Conservation (phyloP, 768 basidiomycete genomes). For the Fomitopsis pulvina region DNA sequence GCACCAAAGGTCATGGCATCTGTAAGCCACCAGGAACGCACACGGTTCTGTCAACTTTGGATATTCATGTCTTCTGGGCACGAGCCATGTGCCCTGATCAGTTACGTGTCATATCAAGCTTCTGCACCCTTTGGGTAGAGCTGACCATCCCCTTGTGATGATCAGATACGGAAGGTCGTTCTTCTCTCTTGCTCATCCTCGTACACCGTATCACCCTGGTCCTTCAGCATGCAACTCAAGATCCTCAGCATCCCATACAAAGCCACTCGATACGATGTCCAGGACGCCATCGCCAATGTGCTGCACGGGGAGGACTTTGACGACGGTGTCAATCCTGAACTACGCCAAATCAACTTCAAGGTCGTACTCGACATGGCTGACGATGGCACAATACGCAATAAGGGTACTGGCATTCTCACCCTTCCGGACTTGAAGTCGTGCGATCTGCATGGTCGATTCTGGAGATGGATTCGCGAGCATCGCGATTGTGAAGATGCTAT, state of each 20-base stretch:
- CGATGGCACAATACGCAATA: slow-evolving; percentile 45
- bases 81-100: too few species aligned
- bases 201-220: neutral
- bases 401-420: slow-evolving; percentile 38
- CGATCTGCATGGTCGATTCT: slow-evolving; percentile 36
- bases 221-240: slow-evolving; percentile 29
- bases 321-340: slow-evolving; percentile 3
- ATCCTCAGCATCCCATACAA: slow-evolving; percentile 27
- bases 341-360: slow-evolving; percentile 41
- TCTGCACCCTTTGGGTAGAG: too few species aligned
- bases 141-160: too few species aligned
- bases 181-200: neutral
- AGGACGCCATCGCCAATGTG: slow-evolving; percentile 42
- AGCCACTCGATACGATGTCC: slow-evolving; percentile 46
- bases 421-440: slow-evolving; percentile 11
- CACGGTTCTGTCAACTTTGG: too few species aligned
- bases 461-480: slow-evolving; percentile 30
- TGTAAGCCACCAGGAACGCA: too few species aligned
- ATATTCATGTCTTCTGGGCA: too few species aligned
- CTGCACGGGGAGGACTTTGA: slow-evolving; percentile 48
- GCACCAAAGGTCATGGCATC: too few species aligned
- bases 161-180: too few species aligned
- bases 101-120: too few species aligned
- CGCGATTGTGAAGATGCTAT: slow-evolving; percentile 24
- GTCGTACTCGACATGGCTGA: slow-evolving; percentile 46